A percentile compares a stretch with the other conserved stretches of the same genome.
phyloP scores from a whole-genome alignment of 2,329 filamentous ascomycete genomes.

The Pseudofabraea citricarpa region DNA sequence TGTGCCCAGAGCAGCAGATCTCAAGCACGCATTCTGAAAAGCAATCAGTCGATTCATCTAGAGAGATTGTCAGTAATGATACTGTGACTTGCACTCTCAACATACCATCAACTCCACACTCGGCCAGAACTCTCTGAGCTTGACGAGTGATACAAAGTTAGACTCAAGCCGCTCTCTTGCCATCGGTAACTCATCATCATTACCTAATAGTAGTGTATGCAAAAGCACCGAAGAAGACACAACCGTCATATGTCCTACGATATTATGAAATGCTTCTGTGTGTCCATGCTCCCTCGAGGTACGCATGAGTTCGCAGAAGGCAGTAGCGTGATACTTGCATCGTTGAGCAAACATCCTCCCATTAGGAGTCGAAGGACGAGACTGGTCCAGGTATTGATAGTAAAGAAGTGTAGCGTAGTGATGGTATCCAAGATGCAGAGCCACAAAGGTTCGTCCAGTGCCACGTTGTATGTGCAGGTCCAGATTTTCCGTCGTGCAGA shows the following conservation, averaged over 20 bases:
- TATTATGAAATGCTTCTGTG: constrained; percentile 28
- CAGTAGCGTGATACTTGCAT: constrained; percentile 27
- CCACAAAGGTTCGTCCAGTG: constrained; percentile 27
- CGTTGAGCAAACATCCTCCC: constrained; percentile 25
- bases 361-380: constrained; percentile 23
- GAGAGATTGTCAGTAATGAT: background rate
- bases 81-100: background rate
- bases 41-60: constrained; percentile 30
- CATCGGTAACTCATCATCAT: constrained; percentile 24
- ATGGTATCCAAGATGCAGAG: constrained; percentile 31
- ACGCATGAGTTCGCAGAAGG: constrained; percentile 26
- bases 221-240: constrained; percentile 31
- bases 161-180: constrained; percentile 24
- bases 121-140: constrained; percentile 28
- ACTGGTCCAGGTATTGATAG: constrained; percentile 30
- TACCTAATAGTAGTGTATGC: constrained; percentile 30
- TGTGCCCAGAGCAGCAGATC: constrained; percentile 22
- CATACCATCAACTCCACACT: constrained; percentile 31
- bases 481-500: constrained; percentile 23
- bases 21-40: constrained; percentile 29
- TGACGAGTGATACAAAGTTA: constrained; percentile 28
- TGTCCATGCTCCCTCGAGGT: constrained; percentile 20
- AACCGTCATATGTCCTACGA: constrained; percentile 30
- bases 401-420: constrained; percentile 30
- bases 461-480: constrained; percentile 19